phyloP scores from a whole-genome alignment of 768 basidiomycete species.

The Clitopilus hobsonii region DNA sequence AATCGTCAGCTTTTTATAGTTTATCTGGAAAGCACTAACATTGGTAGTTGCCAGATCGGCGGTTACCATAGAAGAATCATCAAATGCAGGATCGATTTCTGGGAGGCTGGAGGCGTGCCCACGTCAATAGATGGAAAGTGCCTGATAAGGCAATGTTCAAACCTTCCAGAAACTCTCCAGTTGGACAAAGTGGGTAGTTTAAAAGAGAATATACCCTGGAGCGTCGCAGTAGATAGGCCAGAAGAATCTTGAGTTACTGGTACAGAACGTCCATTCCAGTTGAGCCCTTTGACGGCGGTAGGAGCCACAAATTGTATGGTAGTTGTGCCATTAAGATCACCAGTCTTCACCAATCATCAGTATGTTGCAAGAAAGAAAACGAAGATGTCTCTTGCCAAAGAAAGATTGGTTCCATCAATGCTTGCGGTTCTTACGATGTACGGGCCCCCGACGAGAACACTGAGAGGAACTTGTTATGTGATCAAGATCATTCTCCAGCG shows the following conservation, averaged over 20 bases:
- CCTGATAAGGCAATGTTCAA: too few species aligned
- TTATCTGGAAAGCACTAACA: constrained; percentile 18
- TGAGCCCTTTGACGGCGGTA: constrained; percentile 23
- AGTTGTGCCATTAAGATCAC: constrained; percentile 48
- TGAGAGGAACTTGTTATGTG: constrained; percentile 7
- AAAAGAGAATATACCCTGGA: constrained; percentile 14
- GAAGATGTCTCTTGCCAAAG: constrained; percentile 20
- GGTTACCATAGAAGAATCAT: constrained; percentile 42
- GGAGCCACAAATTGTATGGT: constrained; percentile 39
- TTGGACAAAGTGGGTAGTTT: constrained; percentile 28
- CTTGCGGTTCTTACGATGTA: constrained; percentile 48
- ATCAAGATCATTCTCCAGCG: neutral
- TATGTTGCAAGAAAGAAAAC: neutral
- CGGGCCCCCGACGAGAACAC: constrained; percentile 46
- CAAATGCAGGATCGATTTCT: constrained; percentile 39
- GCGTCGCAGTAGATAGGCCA: constrained; percentile 24
- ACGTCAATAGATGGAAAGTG: too few species aligned
- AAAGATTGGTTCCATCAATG: constrained; percentile 30
- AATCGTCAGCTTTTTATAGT: neutral
- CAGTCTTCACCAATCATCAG: constrained; percentile 24
- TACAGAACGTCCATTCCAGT: constrained; percentile 35
- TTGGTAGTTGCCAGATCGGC: constrained; percentile 42
- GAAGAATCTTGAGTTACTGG: constrained; percentile 18
- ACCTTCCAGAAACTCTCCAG: constrained; percentile 50
- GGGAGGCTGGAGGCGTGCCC: constrained; percentile 34